Conservation (phyloP, 257 asterid genomes). For the Petunia axillaris region DNA sequence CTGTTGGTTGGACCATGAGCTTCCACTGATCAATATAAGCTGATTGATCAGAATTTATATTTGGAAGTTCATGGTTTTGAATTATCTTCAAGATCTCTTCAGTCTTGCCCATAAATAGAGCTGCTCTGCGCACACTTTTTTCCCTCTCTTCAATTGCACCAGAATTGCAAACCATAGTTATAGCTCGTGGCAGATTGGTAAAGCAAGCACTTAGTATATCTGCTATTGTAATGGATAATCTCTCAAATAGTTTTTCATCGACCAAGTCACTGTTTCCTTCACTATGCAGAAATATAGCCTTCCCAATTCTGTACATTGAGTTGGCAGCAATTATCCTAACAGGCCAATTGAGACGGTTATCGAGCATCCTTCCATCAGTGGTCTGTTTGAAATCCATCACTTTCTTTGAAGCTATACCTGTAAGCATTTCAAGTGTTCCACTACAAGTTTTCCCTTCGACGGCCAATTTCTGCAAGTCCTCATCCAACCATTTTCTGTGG, state of each 20-base stretch:
- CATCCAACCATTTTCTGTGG: conserved; percentile 22
- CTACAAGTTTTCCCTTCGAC: not conserved
- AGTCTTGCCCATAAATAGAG: conserved; percentile 40
- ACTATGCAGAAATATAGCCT: conserved; percentile 19
- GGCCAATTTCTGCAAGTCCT: conserved; percentile 15
- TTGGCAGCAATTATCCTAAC: conserved; percentile 35
- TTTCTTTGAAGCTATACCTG: not conserved
- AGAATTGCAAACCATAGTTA: conserved; percentile 30
- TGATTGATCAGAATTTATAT: conserved; percentile 17
- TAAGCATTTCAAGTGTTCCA: conserved; percentile 15
- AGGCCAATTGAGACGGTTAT: conserved; percentile 28
- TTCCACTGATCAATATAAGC: conserved; percentile 36
- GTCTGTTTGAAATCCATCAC: not conserved
- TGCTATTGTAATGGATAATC: conserved; percentile 32
- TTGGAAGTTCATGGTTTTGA: conserved; percentile 27
- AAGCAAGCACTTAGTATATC: conserved; percentile 51
- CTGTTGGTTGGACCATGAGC: not conserved
- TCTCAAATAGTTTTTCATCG: conserved; percentile 34
- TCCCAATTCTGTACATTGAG: conserved; percentile 43
- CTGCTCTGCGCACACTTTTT: conserved; percentile 36
- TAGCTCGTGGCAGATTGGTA: conserved; percentile 34
- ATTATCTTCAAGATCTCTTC: conserved; percentile 40
- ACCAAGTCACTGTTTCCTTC: not conserved
- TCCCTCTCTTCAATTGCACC: conserved; percentile 37
- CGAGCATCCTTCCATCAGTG: not conserved